phyloP scores from a whole-genome alignment of 257 asterid species.

The Apocynum venetum region DNA sequence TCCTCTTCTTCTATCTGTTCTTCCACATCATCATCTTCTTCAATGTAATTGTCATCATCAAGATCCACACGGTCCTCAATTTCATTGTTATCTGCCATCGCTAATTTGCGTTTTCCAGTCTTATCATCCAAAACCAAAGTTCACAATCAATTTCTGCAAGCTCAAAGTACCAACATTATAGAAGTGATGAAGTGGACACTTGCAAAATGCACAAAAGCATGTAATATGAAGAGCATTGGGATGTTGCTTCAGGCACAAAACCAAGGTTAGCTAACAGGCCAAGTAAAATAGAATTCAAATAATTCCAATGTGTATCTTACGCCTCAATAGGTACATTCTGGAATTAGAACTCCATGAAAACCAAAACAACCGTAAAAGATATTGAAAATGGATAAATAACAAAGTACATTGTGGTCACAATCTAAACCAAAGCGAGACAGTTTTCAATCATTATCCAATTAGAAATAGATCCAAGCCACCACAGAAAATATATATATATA shows the following conservation, averaged over 20 bases:
- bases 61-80: constrained; percentile 87
- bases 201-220: constrained; percentile 25
- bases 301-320: not conserved
- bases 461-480: not conserved
- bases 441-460: not conserved
- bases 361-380: not conserved
- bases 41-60: constrained; percentile 80
- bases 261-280: not conserved
- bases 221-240: not conserved
- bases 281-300: not conserved
- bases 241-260: not conserved
- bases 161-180: constrained; percentile 37
- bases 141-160: constrained; percentile 48
- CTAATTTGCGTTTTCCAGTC: constrained; percentile 29
- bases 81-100: constrained; percentile 81
- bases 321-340: not conserved
- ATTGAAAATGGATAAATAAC: not conserved
- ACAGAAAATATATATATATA: no score
- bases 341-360: not conserved
- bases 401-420: not conserved
- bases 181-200: constrained; percentile 28
- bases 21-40: constrained; percentile 78
- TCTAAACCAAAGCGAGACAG: not conserved
- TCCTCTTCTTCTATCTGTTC: constrained; percentile 79
- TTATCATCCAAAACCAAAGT: constrained; percentile 42